Base-by-base conservation (phyloP, 202 grass and related monocot genomes). In the Carex arenaria region DNA sequence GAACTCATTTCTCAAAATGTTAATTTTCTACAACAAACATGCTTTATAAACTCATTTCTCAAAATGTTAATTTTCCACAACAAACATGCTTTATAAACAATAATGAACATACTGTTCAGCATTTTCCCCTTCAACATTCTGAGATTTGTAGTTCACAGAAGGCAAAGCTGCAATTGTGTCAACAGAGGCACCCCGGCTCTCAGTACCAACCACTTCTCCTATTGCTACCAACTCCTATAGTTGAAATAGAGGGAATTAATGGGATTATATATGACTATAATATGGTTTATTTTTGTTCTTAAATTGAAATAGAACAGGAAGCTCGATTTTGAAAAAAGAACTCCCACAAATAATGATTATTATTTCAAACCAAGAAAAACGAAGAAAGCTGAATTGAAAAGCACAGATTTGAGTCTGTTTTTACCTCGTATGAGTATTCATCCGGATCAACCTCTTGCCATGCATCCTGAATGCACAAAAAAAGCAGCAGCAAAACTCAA, bases 371-470 rank as follows among this genome's bases (percentile, higher is more conserved):
- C 59, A 88, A 57, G 85, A 43, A 80, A 68, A 10, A 71, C 78
- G 26, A 64, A 67, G 40, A 65, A 80, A 40, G 18, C n/a, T 19
- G 49, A 71, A 80, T 18, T 62, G 73, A 51, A 51, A 42, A 64
- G 75, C 80, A 54, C 20, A 17, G 1, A 55, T 23, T 14, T 14
- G 54, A 83, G 79, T 51, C 61, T 81, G 69, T 52, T 32, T 17
- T 78, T 93, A 84, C 96, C 91, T 99, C 96, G 60, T 99, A 99
- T 52, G 88, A 93, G 56, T 92, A 99, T 87, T 99, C 96, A 57
- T 96, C 96, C 59, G 91, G 91, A 87, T 99, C 96, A 89, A 94
- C 86, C 84, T 99, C 96, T 74, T 99, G 91, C 96, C 96, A 99
- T 75, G 91, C 87, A 89, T 99, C 96, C 96, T 98, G 78, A 42